A percentile compares a stretch with the other conserved stretches of the same genome.
Conservation (phyloP, 768 basidiomycete species). For the Tulasnella sp. region DNA sequence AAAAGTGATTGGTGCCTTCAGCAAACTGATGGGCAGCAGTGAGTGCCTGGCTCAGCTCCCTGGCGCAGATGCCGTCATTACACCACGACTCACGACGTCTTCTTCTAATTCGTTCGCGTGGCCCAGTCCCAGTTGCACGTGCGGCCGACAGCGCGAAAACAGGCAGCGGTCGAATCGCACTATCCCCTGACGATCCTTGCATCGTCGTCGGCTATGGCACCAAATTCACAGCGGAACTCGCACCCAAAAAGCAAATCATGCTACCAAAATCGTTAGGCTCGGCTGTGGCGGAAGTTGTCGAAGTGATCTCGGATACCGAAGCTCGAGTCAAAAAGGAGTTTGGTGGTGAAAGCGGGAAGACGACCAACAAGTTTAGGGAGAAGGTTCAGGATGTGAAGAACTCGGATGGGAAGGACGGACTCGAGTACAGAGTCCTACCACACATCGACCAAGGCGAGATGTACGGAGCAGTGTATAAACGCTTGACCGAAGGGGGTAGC, state of each 20-base stretch:
- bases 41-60: constrained; percentile 20
- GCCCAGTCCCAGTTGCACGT: constrained; percentile 78
- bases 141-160: constrained; percentile 76
- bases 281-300: constrained; percentile 68
- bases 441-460: constrained; percentile 90
- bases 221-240: constrained; percentile 59
- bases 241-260: constrained; percentile 73
- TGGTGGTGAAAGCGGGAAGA: constrained; percentile 66
- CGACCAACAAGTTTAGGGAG: constrained; percentile 54
- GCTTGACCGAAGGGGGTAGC: constrained; percentile 71
- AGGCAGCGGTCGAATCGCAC: constrained; percentile 57
- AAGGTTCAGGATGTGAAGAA: constrained; percentile 47
- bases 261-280: constrained; percentile 72
- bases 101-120: constrained; percentile 12
- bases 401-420: constrained; percentile 41
- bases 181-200: constrained; percentile 68
- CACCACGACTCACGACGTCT: neutral
- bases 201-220: constrained; percentile 78
- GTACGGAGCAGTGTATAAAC: constrained; percentile 87
- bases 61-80: neutral
- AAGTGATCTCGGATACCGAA: constrained; percentile 81
- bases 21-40: constrained; percentile 82
- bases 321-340: constrained; percentile 80
- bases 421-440: constrained; percentile 74
- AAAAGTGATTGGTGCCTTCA: constrained; percentile 67